phyloP scores from a whole-genome alignment of 1,284 basidiomycete species.

The Thecaphora thlaspeos region DNA sequence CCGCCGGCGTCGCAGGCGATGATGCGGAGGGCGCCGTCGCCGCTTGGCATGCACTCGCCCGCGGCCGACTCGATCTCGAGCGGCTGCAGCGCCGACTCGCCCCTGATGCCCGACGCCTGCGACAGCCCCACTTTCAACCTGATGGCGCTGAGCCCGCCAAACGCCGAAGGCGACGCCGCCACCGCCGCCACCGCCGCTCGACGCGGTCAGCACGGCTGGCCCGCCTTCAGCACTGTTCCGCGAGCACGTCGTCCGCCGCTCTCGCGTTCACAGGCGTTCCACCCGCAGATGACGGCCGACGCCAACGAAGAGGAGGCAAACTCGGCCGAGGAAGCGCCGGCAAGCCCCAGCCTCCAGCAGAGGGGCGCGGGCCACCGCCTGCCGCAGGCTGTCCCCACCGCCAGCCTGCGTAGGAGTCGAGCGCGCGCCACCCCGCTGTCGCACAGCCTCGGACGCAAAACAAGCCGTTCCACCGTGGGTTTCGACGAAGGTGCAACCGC shows the following conservation, averaged over 20 bases:
- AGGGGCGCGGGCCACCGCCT: neutral
- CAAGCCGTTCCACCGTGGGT: neutral
- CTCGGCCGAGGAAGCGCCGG: neutral
- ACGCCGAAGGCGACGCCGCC: conserved; percentile 2
- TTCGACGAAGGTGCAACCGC: conserved; percentile 5
- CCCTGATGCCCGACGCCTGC: conserved; percentile 28
- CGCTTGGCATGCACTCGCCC: conserved; percentile 15
- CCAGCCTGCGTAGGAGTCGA: neutral
- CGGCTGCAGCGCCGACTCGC: conserved; percentile 21
- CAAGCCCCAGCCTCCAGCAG: neutral
- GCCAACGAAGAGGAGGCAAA: neutral
- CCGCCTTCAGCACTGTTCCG: conserved; percentile 14
- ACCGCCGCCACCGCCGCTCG: too few relatives aligned
- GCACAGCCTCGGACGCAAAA: neutral
- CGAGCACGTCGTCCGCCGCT: conserved; percentile 17
- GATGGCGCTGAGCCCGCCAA: conserved; percentile 17
- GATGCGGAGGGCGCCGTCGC: conserved; percentile 20
- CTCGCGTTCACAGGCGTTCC: conserved; percentile 6
- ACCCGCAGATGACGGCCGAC: neutral
- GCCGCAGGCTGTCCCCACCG: neutral
- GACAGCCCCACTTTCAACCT: conserved; percentile 42
- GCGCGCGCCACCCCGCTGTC: neutral
- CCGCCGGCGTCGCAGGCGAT: too few relatives aligned
- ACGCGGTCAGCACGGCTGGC: too few relatives aligned
- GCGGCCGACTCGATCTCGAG: conserved; percentile 9